Evolutionary conservation across 371 early-diverging fungal genomes (phyloP), one percentile per base, ranked within the genome.

Genomic region (Mortierella sp.): DNA sequence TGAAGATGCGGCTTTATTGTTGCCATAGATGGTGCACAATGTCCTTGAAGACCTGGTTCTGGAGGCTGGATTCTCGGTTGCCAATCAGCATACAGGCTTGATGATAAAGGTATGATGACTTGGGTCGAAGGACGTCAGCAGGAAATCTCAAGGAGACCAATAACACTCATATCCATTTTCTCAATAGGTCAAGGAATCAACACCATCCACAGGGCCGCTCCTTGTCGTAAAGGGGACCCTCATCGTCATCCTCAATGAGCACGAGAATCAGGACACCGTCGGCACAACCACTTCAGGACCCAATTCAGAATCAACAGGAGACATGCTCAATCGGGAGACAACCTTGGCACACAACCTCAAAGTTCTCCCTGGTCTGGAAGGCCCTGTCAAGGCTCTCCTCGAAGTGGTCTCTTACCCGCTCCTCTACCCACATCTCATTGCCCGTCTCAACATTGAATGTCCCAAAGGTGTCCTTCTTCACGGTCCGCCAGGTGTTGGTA

Each of bases 401-500:
- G 95, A 96, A 41, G 82, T 96, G 0, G 85, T 96, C 1, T 81
- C 86, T 47, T 94, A 91, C 57, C 96, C 96, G 0, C 77, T 94
- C 4, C 53, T 87, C n/a, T 90, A 92, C 69, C 81, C 86, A 12
- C 80, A 86, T 4, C 77, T 88, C 57, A 87, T 96, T 37, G 53
- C 71, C n/a, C 71, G 80, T 29, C 74, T 96, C 9, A 77, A 83
- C 40, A 87, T 96, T 19, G 92, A 95, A 53, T 89, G 90, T 51
- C 96, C 96, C 13, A 95, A 94, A 80, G 94, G 96, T 9, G 87
- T 97, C 2, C 79, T 98, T 8, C 74, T 98, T 0, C 90, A 94
- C 62, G 99, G 99, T 0, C 95, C 96, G 4, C 96, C 99, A 0
- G 99, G 99, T n/a, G 94, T 95, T 0, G 99, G 99, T 22, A 98